phyloP scores from a whole-genome alignment of 768 basidiomycete genomes.

The Termitomyces eurrhizus region DNA sequence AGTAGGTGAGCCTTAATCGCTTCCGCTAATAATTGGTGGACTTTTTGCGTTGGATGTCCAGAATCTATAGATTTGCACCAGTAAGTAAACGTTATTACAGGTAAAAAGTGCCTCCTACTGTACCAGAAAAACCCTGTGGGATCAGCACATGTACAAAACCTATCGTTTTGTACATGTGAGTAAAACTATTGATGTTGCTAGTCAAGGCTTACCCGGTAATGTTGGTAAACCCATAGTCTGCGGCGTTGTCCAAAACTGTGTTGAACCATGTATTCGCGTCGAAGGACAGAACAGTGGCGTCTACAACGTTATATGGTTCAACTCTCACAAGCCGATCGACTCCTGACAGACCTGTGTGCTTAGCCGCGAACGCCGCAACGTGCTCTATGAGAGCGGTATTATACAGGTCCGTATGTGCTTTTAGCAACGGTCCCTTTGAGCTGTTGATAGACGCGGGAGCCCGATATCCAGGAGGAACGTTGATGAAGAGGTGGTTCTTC shows the following conservation, averaged over 20 bases:
- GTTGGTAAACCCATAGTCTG: conserved; percentile 29
- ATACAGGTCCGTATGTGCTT: conserved; percentile 22
- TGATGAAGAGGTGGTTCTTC: conserved; percentile 47
- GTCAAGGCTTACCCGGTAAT: background rate
- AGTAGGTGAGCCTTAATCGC: conserved; percentile 30
- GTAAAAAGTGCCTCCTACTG: background rate
- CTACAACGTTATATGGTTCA: conserved; percentile 15
- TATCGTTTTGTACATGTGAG: background rate
- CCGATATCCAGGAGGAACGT: conserved; percentile 52
- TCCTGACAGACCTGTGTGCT: background rate
- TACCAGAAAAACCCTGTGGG: conserved; percentile 3
- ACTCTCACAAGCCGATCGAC: background rate
- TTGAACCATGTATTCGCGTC: conserved; percentile 51
- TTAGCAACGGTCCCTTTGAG: conserved; percentile 29
- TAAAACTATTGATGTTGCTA: background rate
- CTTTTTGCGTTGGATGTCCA: conserved; percentile 3
- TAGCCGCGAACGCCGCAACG: background rate
- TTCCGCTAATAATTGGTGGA: conserved; percentile 38
- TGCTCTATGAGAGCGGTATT: background rate
- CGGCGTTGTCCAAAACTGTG: conserved; percentile 36
- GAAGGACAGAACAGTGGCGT: conserved; percentile 40
- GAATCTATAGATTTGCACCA: background rate
- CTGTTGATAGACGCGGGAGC: conserved; percentile 35
- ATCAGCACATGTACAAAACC: conserved; percentile 2
- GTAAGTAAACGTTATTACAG: background rate